Evolutionary conservation across 495 filamentous ascomycete genomes (phyloP), one percentile per base, ranked within the genome.

Genomic region (Penicillium lagena): DNA sequence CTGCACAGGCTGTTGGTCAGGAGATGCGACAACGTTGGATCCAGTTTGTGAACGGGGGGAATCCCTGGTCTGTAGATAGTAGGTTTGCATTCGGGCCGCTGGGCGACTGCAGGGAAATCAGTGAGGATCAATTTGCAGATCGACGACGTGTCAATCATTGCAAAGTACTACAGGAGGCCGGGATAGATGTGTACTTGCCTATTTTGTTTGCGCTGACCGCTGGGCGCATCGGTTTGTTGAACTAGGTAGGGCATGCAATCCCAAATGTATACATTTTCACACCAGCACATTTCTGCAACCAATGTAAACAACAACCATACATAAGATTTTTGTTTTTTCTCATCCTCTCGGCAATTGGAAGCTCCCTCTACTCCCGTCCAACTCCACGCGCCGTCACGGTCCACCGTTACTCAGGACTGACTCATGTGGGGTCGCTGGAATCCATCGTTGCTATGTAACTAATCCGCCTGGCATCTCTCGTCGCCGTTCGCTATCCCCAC

Each of bases 21-120:
- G 56, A 64, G 13, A 66, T 67, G 62, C 54, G 64, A 28, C 42
- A 51, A n/a, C 50, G 62, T 12, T 70, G 66, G 66, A 55, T 62
- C 33, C 11, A 12, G 12, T 70, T 70, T 47, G 59, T 63, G 4
- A 61, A 52, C 28, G 64, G 66, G 0, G 31, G 48, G 1, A 40
- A 43, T 7, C 66, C 66, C 17, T 70, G 66, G 66, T 45, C 48
- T 28, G 36, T n/a, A 14, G 49, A 53, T 6, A 37, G 13, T 12
- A 46, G 60, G 12, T 67, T 62, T 48, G 66, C 64, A 0, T 67
- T 52, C 48, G 66, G 66, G 2, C 66, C 64, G 8, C 27, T 64
- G 11, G 64, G 66, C 0, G 64, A 66, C 13, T 63, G 60, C 36
- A 56, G 45, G 40, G 64, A 66, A 35, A 66, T 70, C 15, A 42